Percentiles rank a stretch among this genome's conserved stretches.
phyloP scores from a whole-genome alignment of 1,284 basidiomycete species.

The Pseudozyma pruni region DNA sequence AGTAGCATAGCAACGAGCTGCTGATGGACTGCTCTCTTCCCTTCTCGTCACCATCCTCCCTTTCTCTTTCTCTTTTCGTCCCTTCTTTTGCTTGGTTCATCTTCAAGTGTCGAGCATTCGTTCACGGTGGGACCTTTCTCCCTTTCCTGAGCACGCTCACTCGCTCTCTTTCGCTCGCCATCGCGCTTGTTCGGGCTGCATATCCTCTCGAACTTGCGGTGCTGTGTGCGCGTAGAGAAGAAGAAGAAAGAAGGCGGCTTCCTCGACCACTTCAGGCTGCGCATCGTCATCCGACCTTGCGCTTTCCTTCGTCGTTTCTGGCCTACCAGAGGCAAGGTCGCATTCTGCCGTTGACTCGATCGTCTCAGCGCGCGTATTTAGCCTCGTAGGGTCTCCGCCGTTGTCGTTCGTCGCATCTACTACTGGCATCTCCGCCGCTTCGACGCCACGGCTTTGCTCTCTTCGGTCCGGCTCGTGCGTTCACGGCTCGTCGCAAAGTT shows the following conservation, averaged over 20 bases:
- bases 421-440: too few relatives aligned
- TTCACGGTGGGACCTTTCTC: conserved; percentile 29
- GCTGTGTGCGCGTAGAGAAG: conserved; percentile 25
- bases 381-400: too few relatives aligned
- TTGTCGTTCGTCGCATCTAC: too few relatives aligned
- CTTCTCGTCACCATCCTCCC: conserved; percentile 41
- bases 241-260: conserved; percentile 28
- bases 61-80: not conserved
- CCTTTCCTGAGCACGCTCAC: conserved; percentile 36
- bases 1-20: not conserved
- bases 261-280: conserved; percentile 4
- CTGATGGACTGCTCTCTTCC: conserved; percentile 1
- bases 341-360: not conserved
- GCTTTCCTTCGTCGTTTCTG: conserved; percentile 12
- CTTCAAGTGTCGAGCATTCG: conserved; percentile 30
- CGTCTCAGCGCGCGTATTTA: too few relatives aligned
- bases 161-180: conserved; percentile 26
- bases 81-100: conserved; percentile 24
- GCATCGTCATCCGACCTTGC: conserved; percentile 13
- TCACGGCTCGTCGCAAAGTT: too few relatives aligned
- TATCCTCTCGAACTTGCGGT: conserved; percentile 7
- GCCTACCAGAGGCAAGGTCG: conserved; percentile 6
- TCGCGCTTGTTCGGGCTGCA: conserved; percentile 15
- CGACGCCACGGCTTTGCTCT: too few relatives aligned
- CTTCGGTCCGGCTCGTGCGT: too few relatives aligned